These are phyloP conservation scores for Hyaloscypha bicolor DNA, from an alignment of 495 filamentous ascomycete species.

Conservation along the genomic window DNA sequence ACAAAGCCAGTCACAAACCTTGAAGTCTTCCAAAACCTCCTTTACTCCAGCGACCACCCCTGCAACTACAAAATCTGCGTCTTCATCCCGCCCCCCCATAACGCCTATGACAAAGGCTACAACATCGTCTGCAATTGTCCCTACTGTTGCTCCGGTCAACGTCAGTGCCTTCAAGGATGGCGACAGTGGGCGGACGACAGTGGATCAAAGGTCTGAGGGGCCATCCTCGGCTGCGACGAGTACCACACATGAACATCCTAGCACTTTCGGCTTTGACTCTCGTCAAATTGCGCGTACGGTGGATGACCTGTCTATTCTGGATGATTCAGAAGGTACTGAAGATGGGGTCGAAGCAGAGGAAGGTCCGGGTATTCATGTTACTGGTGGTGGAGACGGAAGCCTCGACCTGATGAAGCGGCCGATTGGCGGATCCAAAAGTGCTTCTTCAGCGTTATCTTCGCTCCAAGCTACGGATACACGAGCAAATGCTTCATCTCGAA, in stretches of 20 bases:
- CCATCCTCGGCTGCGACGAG: constrained; percentile 35
- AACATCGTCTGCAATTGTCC: constrained; percentile 38
- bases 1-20: constrained; percentile 27
- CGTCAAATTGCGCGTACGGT: constrained; percentile 38
- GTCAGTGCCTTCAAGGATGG: constrained; percentile 57
- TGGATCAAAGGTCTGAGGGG: constrained; percentile 33
- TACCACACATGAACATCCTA: constrained; percentile 39
- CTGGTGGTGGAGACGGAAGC: constrained; percentile 21
- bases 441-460: constrained; percentile 28
- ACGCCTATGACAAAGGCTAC: constrained; percentile 40
- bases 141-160: constrained; percentile 56
- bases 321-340: constrained; percentile 36
- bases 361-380: constrained; percentile 1
- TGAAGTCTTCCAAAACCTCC: constrained; percentile 32
- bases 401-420: constrained; percentile 16
- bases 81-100: constrained; percentile 37
- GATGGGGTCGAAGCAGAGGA: constrained; percentile 3
- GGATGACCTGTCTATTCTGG: constrained; percentile 33
- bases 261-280: constrained; percentile 38
- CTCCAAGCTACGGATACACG: constrained; percentile 22
- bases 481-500: constrained; percentile 4
- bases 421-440: constrained; percentile 15
- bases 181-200: constrained; percentile 24
- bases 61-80: constrained; percentile 30
- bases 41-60: constrained; percentile 31